Conservation (phyloP, 495 filamentous ascomycete genomes). For the Talaromyces stipitatus region DNA sequence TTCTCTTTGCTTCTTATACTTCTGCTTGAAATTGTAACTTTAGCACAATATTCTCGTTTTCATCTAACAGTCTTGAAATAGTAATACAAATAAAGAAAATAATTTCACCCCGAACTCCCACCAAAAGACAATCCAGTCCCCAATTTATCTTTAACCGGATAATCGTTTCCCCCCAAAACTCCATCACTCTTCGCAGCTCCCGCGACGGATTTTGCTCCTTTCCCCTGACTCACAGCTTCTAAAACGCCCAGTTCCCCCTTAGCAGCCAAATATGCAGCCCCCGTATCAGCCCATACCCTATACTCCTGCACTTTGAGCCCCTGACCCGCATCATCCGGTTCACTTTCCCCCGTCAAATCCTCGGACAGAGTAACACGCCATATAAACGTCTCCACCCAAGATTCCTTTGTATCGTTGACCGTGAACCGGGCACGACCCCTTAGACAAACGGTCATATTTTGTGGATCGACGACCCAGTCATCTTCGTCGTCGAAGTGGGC, state of each 20-base stretch:
- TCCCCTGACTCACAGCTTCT: not conserved
- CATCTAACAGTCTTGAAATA: not conserved
- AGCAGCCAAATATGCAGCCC: slow-evolving; percentile 52
- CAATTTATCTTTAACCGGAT: slow-evolving; percentile 9
- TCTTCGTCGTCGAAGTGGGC: slow-evolving; percentile 42
- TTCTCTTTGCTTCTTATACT: not conserved
- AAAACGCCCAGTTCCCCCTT: slow-evolving; percentile 30
- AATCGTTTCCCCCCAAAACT: slow-evolving; percentile 3
- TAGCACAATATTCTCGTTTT: not conserved
- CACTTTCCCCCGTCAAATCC: slow-evolving; percentile 11
- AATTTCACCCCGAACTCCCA: slow-evolving; percentile 16
- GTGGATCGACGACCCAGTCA: slow-evolving; percentile 45
- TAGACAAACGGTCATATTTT: slow-evolving; percentile 33
- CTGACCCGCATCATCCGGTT: slow-evolving; percentile 6
- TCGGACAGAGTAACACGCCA: slow-evolving; percentile 46
- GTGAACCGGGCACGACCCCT: slow-evolving; percentile 43
- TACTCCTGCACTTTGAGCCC: slow-evolving; percentile 40
- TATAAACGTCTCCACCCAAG: slow-evolving; percentile 52
- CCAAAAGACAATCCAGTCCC: slow-evolving; percentile 15
- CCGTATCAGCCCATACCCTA: slow-evolving; percentile 58
- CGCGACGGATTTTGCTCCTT: not conserved
- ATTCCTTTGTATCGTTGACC: slow-evolving; percentile 41
- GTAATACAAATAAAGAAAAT: not conserved
- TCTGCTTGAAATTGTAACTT: not conserved
- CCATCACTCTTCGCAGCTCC: slow-evolving; percentile 3